Base-by-base conservation (phyloP, 768 basidiomycete species). In the Lentinus tigrinus region DNA sequence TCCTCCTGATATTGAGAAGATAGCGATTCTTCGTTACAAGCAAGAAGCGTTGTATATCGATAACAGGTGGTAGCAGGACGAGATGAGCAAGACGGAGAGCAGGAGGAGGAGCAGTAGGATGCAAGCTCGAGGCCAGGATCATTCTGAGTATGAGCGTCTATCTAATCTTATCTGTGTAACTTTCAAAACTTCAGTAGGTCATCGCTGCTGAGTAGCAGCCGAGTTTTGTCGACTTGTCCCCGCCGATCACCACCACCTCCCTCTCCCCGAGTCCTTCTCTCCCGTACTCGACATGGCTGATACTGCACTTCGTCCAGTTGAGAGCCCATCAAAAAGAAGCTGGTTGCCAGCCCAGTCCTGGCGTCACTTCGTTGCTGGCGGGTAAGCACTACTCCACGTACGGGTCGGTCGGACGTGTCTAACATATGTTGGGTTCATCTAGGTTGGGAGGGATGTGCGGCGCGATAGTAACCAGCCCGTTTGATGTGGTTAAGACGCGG, bases 391-490 rank as follows among this genome's bases (percentile, higher is more conserved):
- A 36, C 14, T 36, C 31, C 26, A 27, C 24, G 9, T 1, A 10
- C 13, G 10, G 36, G 19, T 36, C 14, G 51, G 40, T 17, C 13
- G 2, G 50, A 39, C 19, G 53, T 31, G 38, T 31, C 38, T 47
- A n/a, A 52, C n/a, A 31, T 9, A 24, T 14, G 14, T 17, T 37
- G 49, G 51, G 43, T 11, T 51, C n/a, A 8, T n/a, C 17, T 54
- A 98, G 96, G 21, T 77, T 98, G 17, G 97, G 96, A 24, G 97
- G 95, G 39, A 96, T 98, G 95, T 93, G 93, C 68, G 97, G 96
- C 34, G 95, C 95, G 17, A 89, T 97, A 58, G 88, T 98, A 3
- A 99, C 97, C 0, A 94, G 93, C 43, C 96, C 97, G 0, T 96
- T 99, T 66, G 97, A 99, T 73, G 94, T 99, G 31, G 95, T 98